Evolutionary conservation across 306 rosid genomes (phyloP).

Genomic region (Abrus precatorius): DNA sequence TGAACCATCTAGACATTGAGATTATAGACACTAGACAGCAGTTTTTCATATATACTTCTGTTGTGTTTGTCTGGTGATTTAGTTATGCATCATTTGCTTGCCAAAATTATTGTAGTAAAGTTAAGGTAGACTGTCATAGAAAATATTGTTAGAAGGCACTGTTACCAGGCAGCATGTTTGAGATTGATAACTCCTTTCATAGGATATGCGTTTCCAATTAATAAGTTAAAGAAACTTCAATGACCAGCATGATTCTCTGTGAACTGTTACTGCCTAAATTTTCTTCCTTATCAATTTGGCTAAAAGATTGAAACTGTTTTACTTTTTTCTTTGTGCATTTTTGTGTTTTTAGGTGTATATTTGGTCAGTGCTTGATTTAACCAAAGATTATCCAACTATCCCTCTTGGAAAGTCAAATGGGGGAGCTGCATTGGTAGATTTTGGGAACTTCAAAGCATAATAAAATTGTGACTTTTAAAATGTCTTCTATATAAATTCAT

Average conservation of each 20-base stretch:
- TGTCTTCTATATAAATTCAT: neutral
- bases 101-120: neutral
- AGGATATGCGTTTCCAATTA: neutral
- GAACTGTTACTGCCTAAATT: neutral
- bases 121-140: neutral
- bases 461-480: constrained; percentile 8
- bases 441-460: constrained; percentile 6
- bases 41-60: neutral
- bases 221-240: constrained; percentile 14
- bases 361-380: constrained; percentile 26
- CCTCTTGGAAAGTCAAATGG: constrained; percentile 8
- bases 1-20: neutral
- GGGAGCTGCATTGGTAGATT: neutral
- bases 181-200: neutral
- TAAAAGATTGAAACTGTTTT: constrained; percentile 11
- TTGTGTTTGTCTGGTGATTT: neutral
- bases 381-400: neutral
- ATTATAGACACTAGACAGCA: neutral
- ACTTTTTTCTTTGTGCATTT: neutral
- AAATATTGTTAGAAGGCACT: neutral
- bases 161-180: neutral
- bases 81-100: neutral
- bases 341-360: constrained; percentile 4
- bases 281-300: neutral
- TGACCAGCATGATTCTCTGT: neutral